Base-by-base conservation (phyloP, 2,329 filamentous ascomycete genomes). In the Epichloe bromicola region DNA sequence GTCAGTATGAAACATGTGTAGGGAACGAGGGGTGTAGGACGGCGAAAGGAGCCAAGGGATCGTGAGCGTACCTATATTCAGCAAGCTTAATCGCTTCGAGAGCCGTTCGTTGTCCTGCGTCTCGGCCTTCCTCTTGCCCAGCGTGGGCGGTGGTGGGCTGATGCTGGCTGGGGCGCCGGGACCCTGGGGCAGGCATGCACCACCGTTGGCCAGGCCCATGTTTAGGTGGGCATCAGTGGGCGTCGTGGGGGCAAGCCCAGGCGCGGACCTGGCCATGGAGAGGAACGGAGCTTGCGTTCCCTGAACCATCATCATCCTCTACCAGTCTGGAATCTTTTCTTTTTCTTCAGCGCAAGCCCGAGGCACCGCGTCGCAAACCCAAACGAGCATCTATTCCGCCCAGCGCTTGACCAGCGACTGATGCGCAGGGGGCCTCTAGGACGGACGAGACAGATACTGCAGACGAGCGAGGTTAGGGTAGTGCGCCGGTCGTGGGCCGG, bases 51-150 rank as follows among this genome's bases (percentile, higher is more conserved):
- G 11, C 15, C 7, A 26, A 11, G 15, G 7, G 33, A 26, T 39
- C 17, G 14, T 14, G 20, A 5, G 44, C 46, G 19, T 79, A 93
- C 88, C 86, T 57, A 96, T 70, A 64, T 90, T 89, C 51, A 96
- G 75, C 48, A 86, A 72, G 63, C 88, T 86, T 66, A 96, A 76
- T 57, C 85, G 79, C 72, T 96, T 96, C 45, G 85, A 85, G 56
- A 96, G 76, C 49, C 89, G 83, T 69, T 94, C 79, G 57, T 79
- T 81, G 60, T 79, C 74, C 54, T 78, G 76, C 14, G 67, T 64
- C 49, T 80, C 75, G 52, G 79, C 76, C 67, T 82, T 83, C 59
- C 80, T 70, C 69, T 83, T 84, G 61, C 73, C 46, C 42, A 51
- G 43, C 57, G 56, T 39, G 51, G 57, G 50, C 48, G 54, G 52